Evolutionary conservation across 768 basidiomycete genomes (phyloP).

Genomic region (Trametes punicea): DNA sequence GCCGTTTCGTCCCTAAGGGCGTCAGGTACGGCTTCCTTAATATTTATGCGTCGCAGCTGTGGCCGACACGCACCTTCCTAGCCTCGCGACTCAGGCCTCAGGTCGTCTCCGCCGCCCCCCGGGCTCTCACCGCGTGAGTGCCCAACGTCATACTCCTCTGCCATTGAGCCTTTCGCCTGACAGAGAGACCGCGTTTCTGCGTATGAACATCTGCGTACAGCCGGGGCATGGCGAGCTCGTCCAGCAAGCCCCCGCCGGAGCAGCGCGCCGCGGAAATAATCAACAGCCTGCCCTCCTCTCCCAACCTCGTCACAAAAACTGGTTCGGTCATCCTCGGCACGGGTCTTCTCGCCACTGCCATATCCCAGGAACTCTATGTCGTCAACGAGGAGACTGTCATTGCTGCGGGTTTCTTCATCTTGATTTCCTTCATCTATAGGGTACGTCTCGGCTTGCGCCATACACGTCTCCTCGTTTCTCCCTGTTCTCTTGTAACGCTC

Average conservation of each 20-base stretch:
- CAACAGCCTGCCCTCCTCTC: slow-evolving; percentile 81
- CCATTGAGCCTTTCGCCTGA: neutral
- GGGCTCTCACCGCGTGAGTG: slow-evolving; percentile 30
- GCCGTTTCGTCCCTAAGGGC: slow-evolving; percentile 61
- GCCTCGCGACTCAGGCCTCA: slow-evolving; percentile 47
- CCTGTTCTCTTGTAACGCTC: too few relatives aligned
- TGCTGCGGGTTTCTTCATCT: slow-evolving; percentile 76
- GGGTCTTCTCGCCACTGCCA: slow-evolving; percentile 84
- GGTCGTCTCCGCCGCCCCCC: slow-evolving; percentile 28
- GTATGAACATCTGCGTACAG: slow-evolving; percentile 33
- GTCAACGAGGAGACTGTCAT: slow-evolving; percentile 96
- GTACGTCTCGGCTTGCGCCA: slow-evolving; percentile 48
- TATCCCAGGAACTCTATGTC: slow-evolving; percentile 96
- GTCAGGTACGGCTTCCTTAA: slow-evolving; percentile 42
- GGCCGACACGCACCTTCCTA: neutral
- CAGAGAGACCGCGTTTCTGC: neutral
- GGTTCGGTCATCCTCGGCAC: slow-evolving; percentile 90
- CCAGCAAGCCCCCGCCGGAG: slow-evolving; percentile 64
- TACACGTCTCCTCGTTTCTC: too few relatives aligned
- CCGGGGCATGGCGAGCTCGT: slow-evolving; percentile 60
- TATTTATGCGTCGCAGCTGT: too few relatives aligned
- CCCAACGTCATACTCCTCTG: neutral
- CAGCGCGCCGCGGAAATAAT: slow-evolving; percentile 90
- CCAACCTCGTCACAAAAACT: slow-evolving; percentile 90
- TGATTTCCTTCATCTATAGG: slow-evolving; percentile 80